These are phyloP conservation scores for Cardiospermum halicacabum DNA, from an alignment of 345 rosid genomes.

Conservation along the genomic window DNA sequence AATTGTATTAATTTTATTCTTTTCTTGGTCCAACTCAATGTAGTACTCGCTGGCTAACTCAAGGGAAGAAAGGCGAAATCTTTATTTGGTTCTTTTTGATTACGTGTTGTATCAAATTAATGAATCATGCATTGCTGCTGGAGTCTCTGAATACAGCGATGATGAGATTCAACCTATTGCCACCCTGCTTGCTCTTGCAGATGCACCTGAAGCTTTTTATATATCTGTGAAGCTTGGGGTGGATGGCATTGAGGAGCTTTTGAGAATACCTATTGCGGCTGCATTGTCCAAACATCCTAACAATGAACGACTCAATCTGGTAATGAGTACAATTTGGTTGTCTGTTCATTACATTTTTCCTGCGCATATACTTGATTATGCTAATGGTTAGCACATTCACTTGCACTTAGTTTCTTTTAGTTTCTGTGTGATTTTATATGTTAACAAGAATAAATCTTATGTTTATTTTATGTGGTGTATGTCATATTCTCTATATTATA, in stretches of 20 bases:
- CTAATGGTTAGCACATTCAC: background rate
- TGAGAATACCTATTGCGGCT: conserved; percentile 80
- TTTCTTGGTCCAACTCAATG: conserved; percentile 20
- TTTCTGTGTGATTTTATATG: conserved; percentile 3
- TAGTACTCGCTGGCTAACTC: conserved; percentile 90
- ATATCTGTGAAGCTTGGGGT: conserved; percentile 93
- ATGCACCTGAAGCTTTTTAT: conserved; percentile 95
- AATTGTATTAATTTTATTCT: background rate
- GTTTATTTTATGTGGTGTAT: background rate
- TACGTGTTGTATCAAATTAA: conserved; percentile 81
- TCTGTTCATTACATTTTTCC: background rate
- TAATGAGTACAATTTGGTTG: conserved; percentile 23
- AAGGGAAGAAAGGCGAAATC: conserved; percentile 85
- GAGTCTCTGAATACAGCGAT: conserved; percentile 75
- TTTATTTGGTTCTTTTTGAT: conserved; percentile 83
- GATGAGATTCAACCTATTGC: conserved; percentile 91
- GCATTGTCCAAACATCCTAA: conserved; percentile 79
- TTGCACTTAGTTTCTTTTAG: background rate
- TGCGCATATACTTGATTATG: background rate
- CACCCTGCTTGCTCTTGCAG: conserved; percentile 68
- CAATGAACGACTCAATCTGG: conserved; percentile 80
- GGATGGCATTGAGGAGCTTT: conserved; percentile 90
- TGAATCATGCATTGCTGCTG: conserved; percentile 67
- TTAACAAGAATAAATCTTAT: background rate
- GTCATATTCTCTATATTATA: background rate